Base-by-base conservation (phyloP, 1,139 yeast genomes). In the Pneumocystis carinii region DNA sequence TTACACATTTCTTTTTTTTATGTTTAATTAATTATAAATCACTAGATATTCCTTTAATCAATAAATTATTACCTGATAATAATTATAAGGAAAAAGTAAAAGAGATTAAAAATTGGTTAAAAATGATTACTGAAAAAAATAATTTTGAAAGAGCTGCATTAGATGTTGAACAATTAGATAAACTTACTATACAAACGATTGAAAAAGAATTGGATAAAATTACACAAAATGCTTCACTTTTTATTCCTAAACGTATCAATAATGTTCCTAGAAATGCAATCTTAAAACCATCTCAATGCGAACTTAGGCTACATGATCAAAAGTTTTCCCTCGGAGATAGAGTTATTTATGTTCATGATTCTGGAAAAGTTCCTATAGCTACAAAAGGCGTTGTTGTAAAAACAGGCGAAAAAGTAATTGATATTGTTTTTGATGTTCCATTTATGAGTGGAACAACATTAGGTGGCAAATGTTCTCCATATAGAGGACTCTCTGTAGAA, bases 331-430 rank as follows among this genome's bases (percentile, higher is more conserved):
- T 94, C 53, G 98, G 98, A 69, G 97, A 92, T 71, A 82, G 98
- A 66, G 88, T 94, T 55, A 82, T 87, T 41, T 90, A 88, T 69
- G 87, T 90, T 32, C 86, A 87, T 70, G 89, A 85, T 70, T 84
- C 87, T 53, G 97, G 97, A 65, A 90, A 89, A 71, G 96, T 90
- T 17, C 96, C 97, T 42, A 76, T 85, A 65, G 88, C 86, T 71
- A 81, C 90, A 29, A 86, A 87, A 70, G 99, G 99, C 72, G 90
- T 97, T 0, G 95, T 92, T 64, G 86, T 87, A 63, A 90, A 92
- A 4, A 84, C 87, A 68, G 82, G 82, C 60, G 77, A 81, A 0
- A 71, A 78, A 38, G 38, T 65, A 5, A 75, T 87, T 67, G 90
- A 87, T 67, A 84, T 94, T 62, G 75, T 92, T 58, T 94, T 92